A percentile compares a stretch with the other conserved stretches of the same genome.
Conservation (phyloP, 2,329 filamentous ascomycete genomes). For the Bipolaris zeicola region DNA sequence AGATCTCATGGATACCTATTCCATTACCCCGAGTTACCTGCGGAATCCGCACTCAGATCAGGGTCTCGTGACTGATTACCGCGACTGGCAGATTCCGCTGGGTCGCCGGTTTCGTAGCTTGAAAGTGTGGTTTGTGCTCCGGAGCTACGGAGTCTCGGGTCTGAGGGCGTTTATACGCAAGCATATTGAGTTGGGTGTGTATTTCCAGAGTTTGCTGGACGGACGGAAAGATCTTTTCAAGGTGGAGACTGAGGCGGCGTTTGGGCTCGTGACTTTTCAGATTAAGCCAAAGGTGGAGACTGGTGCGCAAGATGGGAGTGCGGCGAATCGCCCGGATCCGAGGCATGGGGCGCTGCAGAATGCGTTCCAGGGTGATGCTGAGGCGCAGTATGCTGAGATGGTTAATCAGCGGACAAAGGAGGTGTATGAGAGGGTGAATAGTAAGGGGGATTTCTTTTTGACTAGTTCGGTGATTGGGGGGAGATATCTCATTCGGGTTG, state of each 20-base stretch:
- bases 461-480: slow-evolving; percentile 77
- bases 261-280: slow-evolving; percentile 80
- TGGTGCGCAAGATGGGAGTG: neutral
- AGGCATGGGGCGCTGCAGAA: slow-evolving; percentile 41
- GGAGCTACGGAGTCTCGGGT: slow-evolving; percentile 78
- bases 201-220: slow-evolving; percentile 67
- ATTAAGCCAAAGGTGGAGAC: slow-evolving; percentile 46
- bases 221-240: slow-evolving; percentile 72
- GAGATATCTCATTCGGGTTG: slow-evolving; percentile 78
- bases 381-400: slow-evolving; percentile 55
- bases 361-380: slow-evolving; percentile 42
- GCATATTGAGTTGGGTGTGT: slow-evolving; percentile 71
- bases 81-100: slow-evolving; percentile 96
- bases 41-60: slow-evolving; percentile 79
- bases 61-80: slow-evolving; percentile 89
- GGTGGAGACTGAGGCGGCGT: slow-evolving; percentile 74
- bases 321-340: slow-evolving; percentile 28
- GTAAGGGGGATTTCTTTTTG: slow-evolving; percentile 77
- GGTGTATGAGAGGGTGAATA: slow-evolving; percentile 77
- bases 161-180: slow-evolving; percentile 74
- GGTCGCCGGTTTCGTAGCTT: slow-evolving; percentile 85
- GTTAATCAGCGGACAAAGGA: slow-evolving; percentile 72
- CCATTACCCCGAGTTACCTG: slow-evolving; percentile 80
- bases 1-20: slow-evolving; percentile 79
- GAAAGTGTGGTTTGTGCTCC: slow-evolving; percentile 94